These are phyloP conservation scores for Penicillium maclennaniae DNA, from an alignment of 495 filamentous ascomycete genomes.

Conservation along the genomic window DNA sequence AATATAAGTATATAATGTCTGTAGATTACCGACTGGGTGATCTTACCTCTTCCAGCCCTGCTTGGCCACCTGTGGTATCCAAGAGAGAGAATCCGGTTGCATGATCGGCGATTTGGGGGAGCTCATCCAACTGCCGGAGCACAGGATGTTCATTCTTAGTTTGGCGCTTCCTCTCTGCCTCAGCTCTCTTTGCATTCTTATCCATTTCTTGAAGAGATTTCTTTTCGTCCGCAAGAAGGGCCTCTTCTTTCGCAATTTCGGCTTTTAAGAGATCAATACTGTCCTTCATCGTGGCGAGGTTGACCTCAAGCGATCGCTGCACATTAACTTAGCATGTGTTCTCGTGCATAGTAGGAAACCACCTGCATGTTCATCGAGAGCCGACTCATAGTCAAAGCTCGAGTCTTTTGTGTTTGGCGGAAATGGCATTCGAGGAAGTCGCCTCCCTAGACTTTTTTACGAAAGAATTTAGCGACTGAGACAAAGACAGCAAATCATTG, in stretches of 20 bases:
- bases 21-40: not conserved
- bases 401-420: conserved; percentile 53
- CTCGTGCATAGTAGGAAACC: not conserved
- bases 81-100: conserved; percentile 27
- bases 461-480: conserved; percentile 16
- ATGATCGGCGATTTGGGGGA: conserved; percentile 9
- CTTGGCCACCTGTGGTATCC: conserved; percentile 18
- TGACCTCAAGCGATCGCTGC: conserved; percentile 48
- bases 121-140: conserved; percentile 33
- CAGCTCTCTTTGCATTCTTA: conserved; percentile 49
- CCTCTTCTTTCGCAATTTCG: conserved; percentile 53
- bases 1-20: not conserved
- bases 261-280: conserved; percentile 50
- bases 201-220: conserved; percentile 49
- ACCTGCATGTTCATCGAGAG: conserved; percentile 54
- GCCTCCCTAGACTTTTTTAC: conserved; percentile 38
- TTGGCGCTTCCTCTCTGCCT: conserved; percentile 41
- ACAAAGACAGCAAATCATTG: not conserved
- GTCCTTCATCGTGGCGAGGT: conserved; percentile 52
- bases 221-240: conserved; percentile 47
- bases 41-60: conserved; percentile 32
- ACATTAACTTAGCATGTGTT: conserved; percentile 7
- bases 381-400: conserved; percentile 58
- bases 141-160: conserved; percentile 47
- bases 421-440: conserved; percentile 56